phyloP scores from a whole-genome alignment of 176 grass and related monocot species.

The Microstegium vimineum region DNA sequence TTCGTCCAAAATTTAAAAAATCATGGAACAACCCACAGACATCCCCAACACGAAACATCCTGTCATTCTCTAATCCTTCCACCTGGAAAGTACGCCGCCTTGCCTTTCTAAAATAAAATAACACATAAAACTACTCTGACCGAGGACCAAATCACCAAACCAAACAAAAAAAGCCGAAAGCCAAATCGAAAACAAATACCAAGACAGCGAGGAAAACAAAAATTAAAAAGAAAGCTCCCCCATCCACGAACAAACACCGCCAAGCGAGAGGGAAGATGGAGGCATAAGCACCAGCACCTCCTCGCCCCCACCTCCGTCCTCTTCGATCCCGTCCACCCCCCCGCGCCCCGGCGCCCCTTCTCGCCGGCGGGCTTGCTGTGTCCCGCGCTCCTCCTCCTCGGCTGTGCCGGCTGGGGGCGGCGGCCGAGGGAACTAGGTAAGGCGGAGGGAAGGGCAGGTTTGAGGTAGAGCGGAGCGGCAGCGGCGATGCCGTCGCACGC shows the following conservation, averaged over 20 bases:
- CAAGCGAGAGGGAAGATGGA: conserved; percentile 27
- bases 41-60: conserved; percentile 28
- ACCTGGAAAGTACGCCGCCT: conserved; percentile 38
- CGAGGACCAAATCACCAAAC: conserved; percentile 30
- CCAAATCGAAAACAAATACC: conserved; percentile 47
- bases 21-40: neutral
- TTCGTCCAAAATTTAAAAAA: neutral
- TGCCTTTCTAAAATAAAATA: conserved; percentile 20
- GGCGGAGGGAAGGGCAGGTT: neutral
- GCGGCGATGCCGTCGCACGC: conserved; percentile 67
- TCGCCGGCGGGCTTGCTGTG: neutral
- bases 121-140: conserved; percentile 20
- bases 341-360: neutral
- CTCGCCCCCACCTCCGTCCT: neutral
- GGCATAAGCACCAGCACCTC: conserved; percentile 16
- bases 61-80: conserved; percentile 6
- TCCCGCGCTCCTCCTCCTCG: neutral
- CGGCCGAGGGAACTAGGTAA: neutral
- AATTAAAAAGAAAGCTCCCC: neutral
- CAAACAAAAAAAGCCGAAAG: conserved; percentile 25
- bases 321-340: conserved; percentile 22
- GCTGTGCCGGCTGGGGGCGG: neutral
- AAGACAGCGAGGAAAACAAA: conserved; percentile 2
- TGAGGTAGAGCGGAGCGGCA: neutral
- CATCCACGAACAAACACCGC: conserved; percentile 1